Base-by-base conservation (phyloP, 106 monocot species). In the Platanthera guangdongensis region DNA sequence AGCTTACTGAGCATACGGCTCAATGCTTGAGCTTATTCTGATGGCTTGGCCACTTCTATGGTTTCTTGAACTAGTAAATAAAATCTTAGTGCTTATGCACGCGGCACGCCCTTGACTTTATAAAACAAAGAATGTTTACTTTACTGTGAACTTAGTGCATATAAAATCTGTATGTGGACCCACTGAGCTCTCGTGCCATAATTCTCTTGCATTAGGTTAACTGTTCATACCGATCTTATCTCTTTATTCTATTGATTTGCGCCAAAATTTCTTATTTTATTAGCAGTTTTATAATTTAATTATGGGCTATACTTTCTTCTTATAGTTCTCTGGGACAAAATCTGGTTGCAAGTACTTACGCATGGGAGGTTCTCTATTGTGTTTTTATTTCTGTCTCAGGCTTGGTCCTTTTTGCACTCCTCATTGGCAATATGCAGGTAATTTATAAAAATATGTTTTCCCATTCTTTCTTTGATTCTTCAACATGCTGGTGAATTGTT, bases 351-450 rank as follows among this genome's bases (percentile, higher is more conserved):
- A 93, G 87, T 78, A 91, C 89, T 55, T 91, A 81, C 81, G 83
- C 77, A 25, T 79, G 84, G 87, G 96, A 97, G 82, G 91, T 84
- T 54, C 52, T 85, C 25, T 97, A 93, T 82, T 93, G 93, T 69
- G 83, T 84, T 52, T 87, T 81, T 73, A 84, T 97, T 78, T 81
- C 86, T 13, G 85, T 91, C 46, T 82, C 86, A 69, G 93, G 93
- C 68, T 85, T 97, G 83, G 89, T 97, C 50, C 80, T 97, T 60
- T 93, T 97, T 83, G 73, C 96, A 59, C 93, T 93, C 78, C 87
- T 97, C 71, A 97, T 97, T 48, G 93, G 93, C 67, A 97, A 97
- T 77, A 88, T 94, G 94, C 94, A 94, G 90, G 94, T 88, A n/a
- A 65, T 65, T 70, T 6, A 47, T 70, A 48, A 15, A 45, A 47